Base-by-base conservation (phyloP, 2,329 filamentous ascomycete genomes). In the Fusarium decemcellulare region DNA sequence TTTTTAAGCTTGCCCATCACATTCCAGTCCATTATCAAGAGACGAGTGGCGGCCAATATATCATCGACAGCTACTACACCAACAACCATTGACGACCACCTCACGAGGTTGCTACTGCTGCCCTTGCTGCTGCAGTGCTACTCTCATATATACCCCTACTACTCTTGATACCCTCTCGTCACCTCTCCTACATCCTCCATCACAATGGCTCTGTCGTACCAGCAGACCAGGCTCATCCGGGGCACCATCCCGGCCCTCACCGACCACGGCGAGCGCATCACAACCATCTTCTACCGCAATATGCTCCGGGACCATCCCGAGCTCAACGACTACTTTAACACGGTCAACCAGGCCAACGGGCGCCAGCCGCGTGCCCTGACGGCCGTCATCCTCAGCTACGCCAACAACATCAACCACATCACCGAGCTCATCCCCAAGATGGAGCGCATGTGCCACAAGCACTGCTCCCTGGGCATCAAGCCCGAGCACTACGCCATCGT, bases 401-500 rank as follows among this genome's bases (percentile, higher is more conserved):
- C 92, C 57, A 82, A 87, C 63, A 89, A 93, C 80, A 92, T 94
- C 77, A 88, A 91, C 77, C 82, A 88, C 79, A 87, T 85, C 61
- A 85, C 82, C 75, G 85, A 88, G 76, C 77, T 88, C 52, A 83
- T 84, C 37, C 84, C 84, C 47, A 85, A 83, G 66, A 81, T 88
- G 55, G 86, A 88, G 77, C 83, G 85, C 30, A 85, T 87, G 72
- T 92, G 90, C 77, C 88, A 93, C 77, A 94, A 93, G 79, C 92
- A 94, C 77, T 91, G 87, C 63, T 92, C 89, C 1, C 84, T 94
- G 2, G 88, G 88, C 72, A 89, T 94, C 75, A 83, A 82, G 59
- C 87, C 91, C 0, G 89, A 92, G 40, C 89, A 93, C 67, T 94
- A 94, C 78, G 83, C 85, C 36, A 87, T 93, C 44, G 91, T 94